Conservation (phyloP, 176 grass and related monocot genomes). For the Phoenix dactylifera region DNA sequence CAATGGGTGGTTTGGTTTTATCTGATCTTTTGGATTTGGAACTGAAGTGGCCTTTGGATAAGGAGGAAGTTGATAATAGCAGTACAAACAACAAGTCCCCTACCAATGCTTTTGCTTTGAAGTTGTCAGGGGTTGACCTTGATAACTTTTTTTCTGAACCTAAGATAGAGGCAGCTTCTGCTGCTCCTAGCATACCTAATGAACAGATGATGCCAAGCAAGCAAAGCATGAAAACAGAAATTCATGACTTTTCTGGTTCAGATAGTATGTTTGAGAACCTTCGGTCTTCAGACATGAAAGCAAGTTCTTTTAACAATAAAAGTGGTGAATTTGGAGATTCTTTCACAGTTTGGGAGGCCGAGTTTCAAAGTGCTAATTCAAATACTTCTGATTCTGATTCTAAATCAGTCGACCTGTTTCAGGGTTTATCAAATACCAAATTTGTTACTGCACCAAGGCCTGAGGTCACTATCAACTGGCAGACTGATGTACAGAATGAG, state of each 20-base stretch:
- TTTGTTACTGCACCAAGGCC: slow-evolving; percentile 25
- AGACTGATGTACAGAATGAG: slow-evolving; percentile 34
- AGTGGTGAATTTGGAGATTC: slow-evolving; percentile 27
- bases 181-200: background rate
- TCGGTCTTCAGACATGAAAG: background rate
- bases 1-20: slow-evolving; percentile 43
- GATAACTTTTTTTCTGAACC: slow-evolving; percentile 50
- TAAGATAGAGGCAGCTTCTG: slow-evolving; percentile 32
- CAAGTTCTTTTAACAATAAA: slow-evolving; percentile 26
- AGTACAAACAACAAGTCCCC: slow-evolving; percentile 21
- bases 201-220: background rate
- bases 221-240: background rate
- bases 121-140: slow-evolving; percentile 46
- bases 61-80: slow-evolving; percentile 23
- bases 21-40: slow-evolving; percentile 80
- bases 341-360: slow-evolving; percentile 75
- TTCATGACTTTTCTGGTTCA: slow-evolving; percentile 2
- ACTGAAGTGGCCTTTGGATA: slow-evolving; percentile 41
- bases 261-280: slow-evolving; percentile 10
- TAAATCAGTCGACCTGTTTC: slow-evolving; percentile 48
- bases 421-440: slow-evolving; percentile 13
- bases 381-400: slow-evolving; percentile 14
- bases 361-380: slow-evolving; percentile 46
- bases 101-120: slow-evolving; percentile 24
- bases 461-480: slow-evolving; percentile 13